Evolutionary conservation across 202 grass and related monocot species (phyloP), one percentile per base, ranked within the genome.

Genomic region (Miscanthus sacchariflorus): DNA sequence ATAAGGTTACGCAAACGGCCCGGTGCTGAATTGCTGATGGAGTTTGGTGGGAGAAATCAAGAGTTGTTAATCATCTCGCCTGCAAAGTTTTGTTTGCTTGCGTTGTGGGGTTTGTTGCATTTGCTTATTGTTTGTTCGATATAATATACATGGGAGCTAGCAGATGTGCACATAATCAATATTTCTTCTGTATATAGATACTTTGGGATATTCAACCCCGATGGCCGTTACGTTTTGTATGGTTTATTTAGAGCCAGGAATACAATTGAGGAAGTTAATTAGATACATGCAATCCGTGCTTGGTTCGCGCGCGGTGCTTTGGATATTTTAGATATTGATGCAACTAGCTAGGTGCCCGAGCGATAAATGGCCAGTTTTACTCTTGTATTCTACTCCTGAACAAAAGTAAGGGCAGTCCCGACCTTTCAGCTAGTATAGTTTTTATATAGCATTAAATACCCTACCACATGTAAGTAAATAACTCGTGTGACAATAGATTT

Each of bases 1-100:
- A 75, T 76, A 76, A 77, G 40, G 6, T 7, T 27, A 65, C 17
- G 18, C 66, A 27, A 76, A 65, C 70, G 85, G 30, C 30, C 30
- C 30, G 30, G 49, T 70, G 48, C 38, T 70, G 50, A 12, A 44
- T 44, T 7, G 42, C 18, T 56, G 52, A 7, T 56, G 42, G 10
- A 36, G 24, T 71, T 81, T 33, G 39, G 13, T 82, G 78, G 66
- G n/a, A 76, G 64, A 66, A 84, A 85, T 78, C 72, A 19, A 81
- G 77, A 88, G 56, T 67, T 82, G 24, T 72, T 81, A 88, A 70
- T 77, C 44, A 39, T 54, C 25, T 36, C 7, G 70, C 86, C 90
- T 77, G 90, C 86, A 85, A 82, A 82, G 24, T 78, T 91, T 88
- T 85, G 72, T 85, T 81, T 78, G 52, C 68, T 91, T 85, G 24